Conservation (phyloP, 2,329 filamentous ascomycete genomes). For the Nectriaceae sp. region DNA sequence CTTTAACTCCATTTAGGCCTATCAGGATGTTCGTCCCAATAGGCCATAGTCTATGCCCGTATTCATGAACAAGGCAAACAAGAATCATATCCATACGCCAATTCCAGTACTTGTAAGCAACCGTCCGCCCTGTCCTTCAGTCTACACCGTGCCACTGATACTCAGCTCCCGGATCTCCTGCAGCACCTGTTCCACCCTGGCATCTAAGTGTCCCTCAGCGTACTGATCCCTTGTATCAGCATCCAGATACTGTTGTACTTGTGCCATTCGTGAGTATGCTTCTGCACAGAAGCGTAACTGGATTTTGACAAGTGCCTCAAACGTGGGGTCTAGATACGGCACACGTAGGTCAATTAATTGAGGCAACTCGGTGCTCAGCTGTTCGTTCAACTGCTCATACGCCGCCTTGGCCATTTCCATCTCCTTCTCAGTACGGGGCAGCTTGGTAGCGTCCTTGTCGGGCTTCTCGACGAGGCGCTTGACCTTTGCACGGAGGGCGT, state of each 20-base stretch:
- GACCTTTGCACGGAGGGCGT: slow-evolving; percentile 91
- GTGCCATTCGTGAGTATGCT: slow-evolving; percentile 96
- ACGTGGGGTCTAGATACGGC: slow-evolving; percentile 94
- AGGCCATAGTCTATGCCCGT: slow-evolving; percentile 28
- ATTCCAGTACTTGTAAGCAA: slow-evolving; percentile 18
- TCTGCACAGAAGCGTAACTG: slow-evolving; percentile 97
- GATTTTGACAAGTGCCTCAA: slow-evolving; percentile 98
- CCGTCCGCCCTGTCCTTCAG: slow-evolving; percentile 3
- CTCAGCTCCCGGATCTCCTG: slow-evolving; percentile 97
- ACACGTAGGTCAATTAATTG: slow-evolving; percentile 96
- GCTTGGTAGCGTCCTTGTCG: slow-evolving; percentile 96
- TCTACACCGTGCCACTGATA: slow-evolving; percentile 72
- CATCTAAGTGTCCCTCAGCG: slow-evolving; percentile 88
- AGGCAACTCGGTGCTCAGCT: slow-evolving; percentile 87
- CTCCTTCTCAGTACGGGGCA: slow-evolving; percentile 94
- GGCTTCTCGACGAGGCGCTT: slow-evolving; percentile 98
- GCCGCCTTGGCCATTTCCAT: slow-evolving; percentile 89
- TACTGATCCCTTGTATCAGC: slow-evolving; percentile 96
- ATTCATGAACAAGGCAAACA: slow-evolving; percentile 20
- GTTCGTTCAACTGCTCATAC: slow-evolving; percentile 97
- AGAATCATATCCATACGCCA: slow-evolving; percentile 29
- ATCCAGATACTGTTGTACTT: slow-evolving; percentile 98
- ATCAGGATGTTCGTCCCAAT: too few relatives aligned
- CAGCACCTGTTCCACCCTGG: slow-evolving; percentile 89
- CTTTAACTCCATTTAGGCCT: too few relatives aligned